phyloP scores from a whole-genome alignment of 1,284 basidiomycete genomes.

The Leccinum solheimii region DNA sequence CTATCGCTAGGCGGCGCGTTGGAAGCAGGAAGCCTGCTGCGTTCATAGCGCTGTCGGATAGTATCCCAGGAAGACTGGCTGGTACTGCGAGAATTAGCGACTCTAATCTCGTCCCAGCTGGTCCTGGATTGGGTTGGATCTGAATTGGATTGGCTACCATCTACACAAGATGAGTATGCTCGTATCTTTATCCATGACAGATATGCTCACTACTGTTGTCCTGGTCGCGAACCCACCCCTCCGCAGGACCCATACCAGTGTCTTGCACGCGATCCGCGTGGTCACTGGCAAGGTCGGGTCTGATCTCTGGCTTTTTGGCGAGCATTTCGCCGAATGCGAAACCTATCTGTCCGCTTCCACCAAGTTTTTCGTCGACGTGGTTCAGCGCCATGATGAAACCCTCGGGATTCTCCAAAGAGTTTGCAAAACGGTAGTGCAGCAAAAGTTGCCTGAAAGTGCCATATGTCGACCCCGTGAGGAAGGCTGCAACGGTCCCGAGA shows the following conservation, averaged over 20 bases:
- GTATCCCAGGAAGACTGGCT: slow-evolving; percentile 64
- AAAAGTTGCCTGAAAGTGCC: slow-evolving; percentile 43
- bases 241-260: slow-evolving; percentile 14
- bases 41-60: slow-evolving; percentile 61
- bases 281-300: slow-evolving; percentile 2
- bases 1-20: slow-evolving; percentile 15
- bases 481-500: slow-evolving; percentile 28
- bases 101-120: slow-evolving; percentile 67
- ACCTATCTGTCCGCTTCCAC: slow-evolving; percentile 30
- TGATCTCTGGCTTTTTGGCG: slow-evolving; percentile 15
- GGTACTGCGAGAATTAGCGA: slow-evolving; percentile 45
- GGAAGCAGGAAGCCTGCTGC: slow-evolving; percentile 30
- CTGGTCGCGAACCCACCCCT: slow-evolving; percentile 27
- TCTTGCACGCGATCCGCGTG: slow-evolving; percentile 11
- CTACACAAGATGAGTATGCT: slow-evolving; percentile 7
- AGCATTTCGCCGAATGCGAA: slow-evolving; percentile 25
- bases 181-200: not conserved
- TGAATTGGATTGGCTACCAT: slow-evolving; percentile 10
- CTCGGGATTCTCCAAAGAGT: slow-evolving; percentile 48
- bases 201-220: slow-evolving; percentile 13
- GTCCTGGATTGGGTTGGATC: slow-evolving; percentile 29
- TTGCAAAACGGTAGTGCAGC: slow-evolving; percentile 47
- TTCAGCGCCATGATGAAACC: slow-evolving; percentile 42
- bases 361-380: slow-evolving; percentile 39
- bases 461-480: slow-evolving; percentile 31